Evolutionary conservation across 2,329 filamentous ascomycete genomes (phyloP).

Genomic region (Pseudocercospora fuligena): DNA sequence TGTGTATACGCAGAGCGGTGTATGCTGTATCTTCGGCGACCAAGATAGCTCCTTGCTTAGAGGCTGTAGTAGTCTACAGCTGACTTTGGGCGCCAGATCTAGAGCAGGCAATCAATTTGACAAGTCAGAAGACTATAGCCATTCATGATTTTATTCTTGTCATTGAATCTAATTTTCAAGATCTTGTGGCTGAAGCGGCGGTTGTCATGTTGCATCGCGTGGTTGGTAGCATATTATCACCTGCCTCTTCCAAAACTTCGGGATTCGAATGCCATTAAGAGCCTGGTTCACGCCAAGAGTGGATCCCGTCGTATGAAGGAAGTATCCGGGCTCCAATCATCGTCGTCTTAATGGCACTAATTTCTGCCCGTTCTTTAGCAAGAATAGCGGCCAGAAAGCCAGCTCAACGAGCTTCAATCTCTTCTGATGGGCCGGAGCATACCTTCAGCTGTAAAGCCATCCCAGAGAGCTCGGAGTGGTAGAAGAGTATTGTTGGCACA

Average conservation of each 20-base stretch:
- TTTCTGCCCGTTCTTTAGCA: too few relatives aligned
- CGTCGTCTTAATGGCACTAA: too few relatives aligned
- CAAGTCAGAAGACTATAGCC: not conserved
- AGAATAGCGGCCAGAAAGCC: too few relatives aligned
- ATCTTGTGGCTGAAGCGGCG: not conserved
- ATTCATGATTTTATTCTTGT: not conserved
- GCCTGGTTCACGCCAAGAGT: not conserved
- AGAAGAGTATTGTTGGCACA: not conserved
- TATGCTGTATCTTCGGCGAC: not conserved
- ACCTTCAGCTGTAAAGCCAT: not conserved
- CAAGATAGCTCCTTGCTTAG: not conserved
- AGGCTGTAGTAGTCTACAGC: too few relatives aligned
- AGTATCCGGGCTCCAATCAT: too few relatives aligned
- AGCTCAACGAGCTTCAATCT: too few relatives aligned
- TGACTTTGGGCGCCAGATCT: not conserved
- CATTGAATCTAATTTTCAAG: not conserved
- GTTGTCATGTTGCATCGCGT: not conserved
- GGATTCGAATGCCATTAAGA: not conserved
- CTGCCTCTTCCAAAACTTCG: not conserved
- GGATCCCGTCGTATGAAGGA: too few relatives aligned
- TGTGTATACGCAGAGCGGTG: not conserved
- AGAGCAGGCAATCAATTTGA: not conserved
- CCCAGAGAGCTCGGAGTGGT: not conserved
- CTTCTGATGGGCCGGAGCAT: too few relatives aligned
- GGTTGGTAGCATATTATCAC: not conserved